phyloP scores from a whole-genome alignment of 176 grass and related monocot genomes.

The Triticum timopheevii region DNA sequence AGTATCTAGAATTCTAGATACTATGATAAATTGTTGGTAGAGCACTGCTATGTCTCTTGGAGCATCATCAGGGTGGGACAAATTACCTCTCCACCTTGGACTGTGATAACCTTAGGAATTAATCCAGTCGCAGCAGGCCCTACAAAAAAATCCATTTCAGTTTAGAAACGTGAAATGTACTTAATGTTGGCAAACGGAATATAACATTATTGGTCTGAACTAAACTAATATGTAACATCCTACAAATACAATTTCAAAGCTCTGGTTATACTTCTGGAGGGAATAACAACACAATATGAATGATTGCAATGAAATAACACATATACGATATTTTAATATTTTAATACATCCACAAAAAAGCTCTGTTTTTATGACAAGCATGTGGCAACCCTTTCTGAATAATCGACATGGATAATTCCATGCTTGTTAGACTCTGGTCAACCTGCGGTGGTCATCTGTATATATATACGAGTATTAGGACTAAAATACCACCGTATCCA shows the following conservation, averaged over 20 bases:
- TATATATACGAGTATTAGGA: not conserved
- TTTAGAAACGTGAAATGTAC: not conserved
- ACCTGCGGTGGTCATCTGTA: not conserved
- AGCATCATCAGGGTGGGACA: not conserved
- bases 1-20: not conserved
- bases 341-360: not conserved
- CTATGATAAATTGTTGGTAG: not conserved
- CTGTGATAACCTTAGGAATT: slow-evolving; percentile 64
- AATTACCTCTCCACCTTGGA: slow-evolving; percentile 84
- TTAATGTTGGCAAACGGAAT: not conserved
- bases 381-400: not conserved
- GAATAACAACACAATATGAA: not conserved
- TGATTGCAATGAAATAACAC: not conserved
- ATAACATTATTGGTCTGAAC: not conserved
- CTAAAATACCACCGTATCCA: not conserved
- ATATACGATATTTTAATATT: not conserved
- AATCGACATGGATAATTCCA: not conserved
- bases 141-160: slow-evolving; percentile 7
- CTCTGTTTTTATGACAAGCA: not conserved
- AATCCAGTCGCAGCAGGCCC: slow-evolving; percentile 52
- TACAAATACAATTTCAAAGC: not conserved
- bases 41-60: not conserved
- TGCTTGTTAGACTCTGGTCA: not conserved
- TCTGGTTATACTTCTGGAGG: not conserved
- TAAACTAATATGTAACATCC: not conserved